Evolutionary conservation across 179 eudicot genomes (phyloP).

Genomic region (Beta macrorhiza): DNA sequence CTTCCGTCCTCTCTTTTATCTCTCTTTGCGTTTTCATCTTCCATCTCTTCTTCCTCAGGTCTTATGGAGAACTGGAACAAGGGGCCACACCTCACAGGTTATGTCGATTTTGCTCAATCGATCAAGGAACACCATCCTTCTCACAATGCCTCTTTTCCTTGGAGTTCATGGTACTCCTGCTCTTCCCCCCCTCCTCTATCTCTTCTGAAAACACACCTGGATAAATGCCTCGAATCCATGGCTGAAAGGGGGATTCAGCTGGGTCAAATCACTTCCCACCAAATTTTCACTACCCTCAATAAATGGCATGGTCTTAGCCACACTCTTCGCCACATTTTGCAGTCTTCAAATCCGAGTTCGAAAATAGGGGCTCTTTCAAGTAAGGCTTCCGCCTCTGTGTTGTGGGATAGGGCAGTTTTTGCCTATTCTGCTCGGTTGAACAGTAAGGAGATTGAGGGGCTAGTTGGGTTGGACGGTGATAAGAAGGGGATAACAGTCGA

Average conservation of each 20-base stretch:
- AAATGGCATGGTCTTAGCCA: conserved; percentile 72
- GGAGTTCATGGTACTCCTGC: conserved; percentile 58
- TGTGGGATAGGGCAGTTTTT: conserved; percentile 77
- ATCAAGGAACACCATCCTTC: conserved; percentile 65
- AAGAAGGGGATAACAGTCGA: conserved; percentile 45
- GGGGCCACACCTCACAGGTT: conserved; percentile 78
- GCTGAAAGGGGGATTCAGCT: conserved; percentile 55
- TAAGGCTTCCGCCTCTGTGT: conserved; percentile 41
- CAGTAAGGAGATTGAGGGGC: conserved; percentile 39
- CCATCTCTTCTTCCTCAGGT: conserved; percentile 38
- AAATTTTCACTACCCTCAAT: conserved; percentile 64
- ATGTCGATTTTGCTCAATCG: conserved; percentile 74
- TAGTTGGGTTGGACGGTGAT: conserved; percentile 43
- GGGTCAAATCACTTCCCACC: conserved; percentile 73
- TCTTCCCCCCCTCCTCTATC: conserved; percentile 50
- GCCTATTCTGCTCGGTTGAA: conserved; percentile 43
- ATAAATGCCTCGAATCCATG: conserved; percentile 70
- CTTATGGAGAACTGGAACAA: conserved; percentile 76
- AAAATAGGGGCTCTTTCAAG: conserved; percentile 17
- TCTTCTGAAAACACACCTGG: conserved; percentile 53
- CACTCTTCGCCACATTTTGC: conserved; percentile 42
- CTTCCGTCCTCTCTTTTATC: neutral
- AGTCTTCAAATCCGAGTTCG: conserved; percentile 24
- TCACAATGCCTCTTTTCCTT: conserved; percentile 69
- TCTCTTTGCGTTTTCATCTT: neutral